Percentiles rank a stretch among this genome's conserved stretches.
Evolutionary conservation across 345 rosid genomes (phyloP).

Genomic region (Euphorbia lathyris): DNA sequence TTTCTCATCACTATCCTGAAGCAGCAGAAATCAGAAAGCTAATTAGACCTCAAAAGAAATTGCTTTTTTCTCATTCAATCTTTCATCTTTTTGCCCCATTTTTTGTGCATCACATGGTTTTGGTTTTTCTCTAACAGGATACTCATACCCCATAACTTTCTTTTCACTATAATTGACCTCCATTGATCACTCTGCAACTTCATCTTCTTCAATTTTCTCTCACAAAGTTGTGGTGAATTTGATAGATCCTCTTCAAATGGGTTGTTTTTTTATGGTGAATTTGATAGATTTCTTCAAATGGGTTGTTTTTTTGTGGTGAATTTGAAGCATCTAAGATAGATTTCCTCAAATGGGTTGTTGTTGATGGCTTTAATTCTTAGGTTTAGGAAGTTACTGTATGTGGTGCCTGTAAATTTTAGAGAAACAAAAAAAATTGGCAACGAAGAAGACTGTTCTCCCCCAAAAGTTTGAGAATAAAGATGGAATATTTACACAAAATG

Average conservation of each 20-base stretch:
- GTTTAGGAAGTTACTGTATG: constrained; percentile 46
- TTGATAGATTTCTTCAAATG: too few species aligned
- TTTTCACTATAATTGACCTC: constrained; percentile 7
- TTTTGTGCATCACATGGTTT: constrained; percentile 9
- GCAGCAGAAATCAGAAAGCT: neutral
- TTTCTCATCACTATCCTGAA: neutral
- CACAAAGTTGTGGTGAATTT: too few species aligned
- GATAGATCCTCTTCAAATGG: too few species aligned
- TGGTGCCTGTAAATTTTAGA: constrained; percentile 33
- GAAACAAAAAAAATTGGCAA: neutral
- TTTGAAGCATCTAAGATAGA: neutral
- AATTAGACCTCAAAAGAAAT: neutral
- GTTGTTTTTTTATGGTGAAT: too few species aligned
- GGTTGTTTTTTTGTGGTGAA: too few species aligned
- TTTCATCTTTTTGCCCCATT: neutral
- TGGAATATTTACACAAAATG: constrained; percentile 2
- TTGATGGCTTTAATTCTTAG: constrained; percentile 44
- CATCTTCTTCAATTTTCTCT: neutral
- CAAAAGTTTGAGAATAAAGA: constrained; percentile 15
- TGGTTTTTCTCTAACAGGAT: constrained; percentile 4
- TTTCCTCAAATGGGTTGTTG: too few species aligned
- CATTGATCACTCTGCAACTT: neutral
- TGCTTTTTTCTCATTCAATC: neutral
- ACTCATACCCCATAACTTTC: too few species aligned
- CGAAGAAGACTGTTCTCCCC: neutral